Conservation (phyloP, 257 asterid species). For the Solanum bulbocastanum region DNA sequence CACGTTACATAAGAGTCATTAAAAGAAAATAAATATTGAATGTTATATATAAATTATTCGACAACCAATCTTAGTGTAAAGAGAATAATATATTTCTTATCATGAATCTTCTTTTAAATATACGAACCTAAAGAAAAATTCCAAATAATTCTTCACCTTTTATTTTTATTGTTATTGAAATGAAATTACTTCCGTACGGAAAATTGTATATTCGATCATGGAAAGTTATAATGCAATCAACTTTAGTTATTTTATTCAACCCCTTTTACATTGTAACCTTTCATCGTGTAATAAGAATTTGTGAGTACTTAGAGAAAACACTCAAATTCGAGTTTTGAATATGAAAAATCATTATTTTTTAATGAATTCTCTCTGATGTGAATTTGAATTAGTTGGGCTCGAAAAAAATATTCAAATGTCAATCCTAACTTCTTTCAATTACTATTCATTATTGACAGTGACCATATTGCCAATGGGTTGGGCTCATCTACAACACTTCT, state of each 20-base stretch:
- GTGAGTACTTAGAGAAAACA: background rate
- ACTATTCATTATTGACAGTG: background rate
- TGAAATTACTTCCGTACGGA: background rate
- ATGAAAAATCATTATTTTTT: too few relatives aligned
- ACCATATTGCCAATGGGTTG: background rate
- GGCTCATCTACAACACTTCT: background rate
- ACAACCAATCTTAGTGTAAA: background rate
- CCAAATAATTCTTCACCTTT: background rate
- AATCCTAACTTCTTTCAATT: background rate
- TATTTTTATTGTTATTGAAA: background rate
- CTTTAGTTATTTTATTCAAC: background rate
- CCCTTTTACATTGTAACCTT: background rate
- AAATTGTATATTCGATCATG: background rate
- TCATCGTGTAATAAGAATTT: background rate
- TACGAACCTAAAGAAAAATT: background rate
- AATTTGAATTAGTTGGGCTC: too few relatives aligned
- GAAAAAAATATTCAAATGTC: background rate
- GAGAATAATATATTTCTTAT: background rate
- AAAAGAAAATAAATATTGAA: background rate
- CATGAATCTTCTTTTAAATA: background rate
- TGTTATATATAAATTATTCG: background rate
- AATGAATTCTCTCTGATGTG: too few relatives aligned
- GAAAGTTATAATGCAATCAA: background rate
- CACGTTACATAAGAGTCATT: accelerated
- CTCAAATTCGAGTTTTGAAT: background rate